Evolutionary conservation across 2,329 filamentous ascomycete genomes (phyloP), one percentile per base, ranked within the genome.

Genomic region (Sporothrix humicola): DNA sequence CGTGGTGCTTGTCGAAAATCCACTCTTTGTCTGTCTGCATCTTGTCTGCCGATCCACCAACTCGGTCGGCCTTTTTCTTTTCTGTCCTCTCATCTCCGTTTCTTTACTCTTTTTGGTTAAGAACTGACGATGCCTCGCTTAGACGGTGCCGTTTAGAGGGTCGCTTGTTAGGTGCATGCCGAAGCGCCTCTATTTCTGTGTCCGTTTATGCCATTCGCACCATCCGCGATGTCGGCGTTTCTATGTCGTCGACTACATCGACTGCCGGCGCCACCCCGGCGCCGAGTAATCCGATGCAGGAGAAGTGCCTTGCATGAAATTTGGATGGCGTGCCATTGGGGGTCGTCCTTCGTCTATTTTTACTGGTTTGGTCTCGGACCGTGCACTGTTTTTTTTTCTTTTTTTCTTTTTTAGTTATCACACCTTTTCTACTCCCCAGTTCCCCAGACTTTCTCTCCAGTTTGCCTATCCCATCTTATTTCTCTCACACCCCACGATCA

Each of bases 261-360:
- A 66, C 42, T 69, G 37, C 72, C 72, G 72, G 72, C 72, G 66
- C 4, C 56, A 73, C 72, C 48, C 66, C 72, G 72, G 72, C 72
- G 72, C 65, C 56, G 66, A 73, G 44, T 17, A 23, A 31, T 50
- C 71, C 48, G 52, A 61, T 52, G 63, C 52, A 42, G 63, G 42
- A 44, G n/a, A 56, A 20, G 31, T 23, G 26, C 26, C 26, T 59
- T 59, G 26, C 26, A 59, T 59, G 23, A 15, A 61, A 61, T 26
- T 46, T 23, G 23, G 42, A 48, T 37, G 56, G 56, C 3, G 17
- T 59, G 26, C 13, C 26, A 8, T 37, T 37, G 56, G 12, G 61
- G 20, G 48, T 7, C 7, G 31, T 7, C 31, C 31, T 37, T 37
- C 7, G 10, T 8, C 13, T n/a, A 7, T 31, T 37, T 7, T 31